Conservation (phyloP, 164 flowering plant genomes). For the Chimonanthus salicifolius region DNA sequence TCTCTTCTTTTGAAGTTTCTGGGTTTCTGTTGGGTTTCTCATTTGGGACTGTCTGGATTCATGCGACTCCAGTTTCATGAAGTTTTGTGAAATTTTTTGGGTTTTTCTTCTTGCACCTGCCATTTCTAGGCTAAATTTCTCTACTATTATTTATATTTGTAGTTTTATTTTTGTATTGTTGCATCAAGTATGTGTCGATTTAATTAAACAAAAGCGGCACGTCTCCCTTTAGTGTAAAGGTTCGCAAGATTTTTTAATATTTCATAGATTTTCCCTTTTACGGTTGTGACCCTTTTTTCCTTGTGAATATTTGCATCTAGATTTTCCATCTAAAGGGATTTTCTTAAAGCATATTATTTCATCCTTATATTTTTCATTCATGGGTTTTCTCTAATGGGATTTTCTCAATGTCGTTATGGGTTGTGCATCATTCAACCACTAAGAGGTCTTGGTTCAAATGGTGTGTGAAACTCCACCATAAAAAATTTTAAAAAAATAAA, state of each 20-base stretch:
- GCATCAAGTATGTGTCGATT: neutral
- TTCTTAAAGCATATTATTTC: neutral
- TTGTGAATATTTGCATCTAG: neutral
- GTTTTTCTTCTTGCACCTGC: neutral
- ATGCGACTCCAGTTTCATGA: neutral
- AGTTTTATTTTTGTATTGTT: neutral
- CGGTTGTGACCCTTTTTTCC: no score
- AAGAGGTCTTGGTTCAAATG: no score
- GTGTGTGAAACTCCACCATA: no score
- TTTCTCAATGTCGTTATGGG: no score
- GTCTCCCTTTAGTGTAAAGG: no score
- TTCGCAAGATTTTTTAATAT: no score
- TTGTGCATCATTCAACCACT: no score
- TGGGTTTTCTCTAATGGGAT: no score
- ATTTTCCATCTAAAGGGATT: neutral
- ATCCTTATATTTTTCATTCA: no score
- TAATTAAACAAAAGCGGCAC: no score
- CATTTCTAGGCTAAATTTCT: neutral
- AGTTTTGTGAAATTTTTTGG: neutral
- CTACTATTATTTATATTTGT: neutral
- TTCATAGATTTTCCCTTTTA: no score
- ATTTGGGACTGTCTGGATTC: neutral
- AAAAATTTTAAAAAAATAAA: no score
- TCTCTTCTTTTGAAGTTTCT: neutral
- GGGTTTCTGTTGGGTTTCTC: neutral